Conservation (phyloP, 139 green algal genomes). For the Chlorella sp. region DNA sequence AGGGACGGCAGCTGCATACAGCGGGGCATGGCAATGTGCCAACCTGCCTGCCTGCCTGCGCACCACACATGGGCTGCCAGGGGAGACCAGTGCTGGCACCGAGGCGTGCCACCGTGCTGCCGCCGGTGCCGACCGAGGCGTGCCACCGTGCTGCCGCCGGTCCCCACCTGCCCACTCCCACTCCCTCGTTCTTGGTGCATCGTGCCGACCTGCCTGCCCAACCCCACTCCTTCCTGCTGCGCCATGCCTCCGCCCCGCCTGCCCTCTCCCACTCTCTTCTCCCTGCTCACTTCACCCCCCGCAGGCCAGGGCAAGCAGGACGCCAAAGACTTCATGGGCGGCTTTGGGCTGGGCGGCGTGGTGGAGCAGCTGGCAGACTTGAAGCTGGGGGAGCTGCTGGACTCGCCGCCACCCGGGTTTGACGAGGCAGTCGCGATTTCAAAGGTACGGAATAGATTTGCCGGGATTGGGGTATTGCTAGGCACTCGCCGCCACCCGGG, state of each 20-base stretch:
- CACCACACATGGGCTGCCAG: no score
- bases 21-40: background rate
- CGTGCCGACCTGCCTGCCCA: no score
- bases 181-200: background rate
- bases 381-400: slow-evolving; percentile 96
- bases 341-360: slow-evolving; percentile 83
- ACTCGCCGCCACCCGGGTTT: slow-evolving; percentile 95
- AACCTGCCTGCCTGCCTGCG: background rate
- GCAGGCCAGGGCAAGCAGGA: slow-evolving; percentile 52
- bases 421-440: slow-evolving; percentile 95
- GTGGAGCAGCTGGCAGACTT: slow-evolving; percentile 88
- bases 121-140: no score
- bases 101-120: no score
- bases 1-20: background rate
- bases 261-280: no score
- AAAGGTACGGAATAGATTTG: no score
- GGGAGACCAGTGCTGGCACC: no score
- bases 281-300: background rate
- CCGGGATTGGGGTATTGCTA: no score
- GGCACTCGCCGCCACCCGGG: slow-evolving; percentile 89
- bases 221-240: background rate
- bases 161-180: no score
- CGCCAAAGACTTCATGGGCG: slow-evolving; percentile 76
- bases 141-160: no score
- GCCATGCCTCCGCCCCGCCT: no score